These are phyloP conservation scores for Chlorophyllum brunneum DNA, from an alignment of 768 basidiomycete genomes.

Conservation along the genomic window DNA sequence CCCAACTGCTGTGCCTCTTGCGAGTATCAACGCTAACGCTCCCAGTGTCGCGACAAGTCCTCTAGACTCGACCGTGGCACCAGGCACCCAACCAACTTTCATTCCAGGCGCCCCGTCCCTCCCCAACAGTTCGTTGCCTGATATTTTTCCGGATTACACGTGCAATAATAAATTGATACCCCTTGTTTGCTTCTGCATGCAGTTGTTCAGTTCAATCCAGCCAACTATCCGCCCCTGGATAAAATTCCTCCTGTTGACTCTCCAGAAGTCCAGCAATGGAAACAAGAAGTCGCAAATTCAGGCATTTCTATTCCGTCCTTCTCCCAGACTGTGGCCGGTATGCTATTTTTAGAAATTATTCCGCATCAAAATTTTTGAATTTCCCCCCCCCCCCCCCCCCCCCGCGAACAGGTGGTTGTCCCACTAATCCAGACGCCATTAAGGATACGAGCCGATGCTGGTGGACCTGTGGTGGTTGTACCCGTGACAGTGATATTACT, in stretches of 20 bases:
- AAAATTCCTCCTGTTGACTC: conserved; percentile 54
- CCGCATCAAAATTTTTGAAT: conserved; percentile 3
- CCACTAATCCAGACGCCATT: conserved; percentile 53
- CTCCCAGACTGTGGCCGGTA: conserved; percentile 36
- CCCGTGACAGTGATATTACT: conserved; percentile 60
- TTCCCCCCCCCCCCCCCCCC: background rate
- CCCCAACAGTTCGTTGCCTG: conserved; percentile 41
- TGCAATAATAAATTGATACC: no score
- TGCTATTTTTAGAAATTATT: conserved; percentile 15
- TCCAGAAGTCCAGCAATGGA: conserved; percentile 67
- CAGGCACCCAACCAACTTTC: conserved; percentile 48
- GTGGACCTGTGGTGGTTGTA: conserved; percentile 82
- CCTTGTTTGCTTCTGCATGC: conserved; percentile 4
- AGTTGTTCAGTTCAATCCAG: conserved; percentile 42
- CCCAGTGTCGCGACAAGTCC: conserved; percentile 39
- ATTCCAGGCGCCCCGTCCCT: conserved; percentile 57
- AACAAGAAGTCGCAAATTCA: conserved; percentile 51
- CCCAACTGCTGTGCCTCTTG: conserved; percentile 58
- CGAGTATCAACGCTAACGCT: conserved; percentile 42
- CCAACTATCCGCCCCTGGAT: conserved; percentile 70
- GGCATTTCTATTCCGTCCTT: conserved; percentile 59
- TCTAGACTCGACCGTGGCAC: conserved; percentile 40
- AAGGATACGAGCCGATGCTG: conserved; percentile 58
- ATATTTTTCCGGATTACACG: background rate
- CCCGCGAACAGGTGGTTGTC: conserved; percentile 46